Evolutionary conservation across 2,329 filamentous ascomycete genomes (phyloP).

Genomic region (Trichoderma sp.): DNA sequence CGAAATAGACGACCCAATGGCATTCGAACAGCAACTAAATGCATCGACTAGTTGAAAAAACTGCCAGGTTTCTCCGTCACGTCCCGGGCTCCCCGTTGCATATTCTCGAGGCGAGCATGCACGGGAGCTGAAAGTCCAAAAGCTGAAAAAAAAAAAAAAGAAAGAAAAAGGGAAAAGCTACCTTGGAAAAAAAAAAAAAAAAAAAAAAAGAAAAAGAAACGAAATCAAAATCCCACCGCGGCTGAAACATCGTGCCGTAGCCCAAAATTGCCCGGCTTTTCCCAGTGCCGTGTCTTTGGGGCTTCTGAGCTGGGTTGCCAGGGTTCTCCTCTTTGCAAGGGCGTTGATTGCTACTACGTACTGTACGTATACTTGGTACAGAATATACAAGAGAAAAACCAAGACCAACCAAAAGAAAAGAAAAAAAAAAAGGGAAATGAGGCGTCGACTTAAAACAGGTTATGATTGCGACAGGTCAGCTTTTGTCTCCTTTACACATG

Average conservation of each 20-base stretch:
- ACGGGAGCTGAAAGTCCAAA: background rate
- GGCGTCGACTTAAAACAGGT: background rate
- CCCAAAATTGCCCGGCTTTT: background rate
- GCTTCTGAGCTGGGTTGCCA: background rate
- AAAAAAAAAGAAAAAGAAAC: background rate
- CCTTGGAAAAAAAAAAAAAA: background rate
- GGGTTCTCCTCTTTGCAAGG: background rate
- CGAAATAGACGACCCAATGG: background rate
- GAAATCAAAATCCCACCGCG: background rate
- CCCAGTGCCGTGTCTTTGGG: conserved; percentile 7
- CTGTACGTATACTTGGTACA: background rate
- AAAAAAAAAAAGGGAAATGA: background rate
- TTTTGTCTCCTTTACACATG: background rate
- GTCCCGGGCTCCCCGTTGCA: background rate
- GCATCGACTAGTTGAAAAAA: background rate
- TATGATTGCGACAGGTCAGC: background rate
- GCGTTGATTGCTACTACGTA: background rate
- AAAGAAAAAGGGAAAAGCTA: background rate
- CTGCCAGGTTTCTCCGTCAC: background rate
- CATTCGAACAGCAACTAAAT: background rate
- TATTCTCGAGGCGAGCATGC: background rate
- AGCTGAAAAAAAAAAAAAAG: background rate
- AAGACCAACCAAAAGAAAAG: background rate
- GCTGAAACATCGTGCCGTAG: background rate
- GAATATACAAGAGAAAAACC: background rate